Conservation (phyloP, 2,329 filamentous ascomycete genomes). For the Aspergillus japonicus region DNA sequence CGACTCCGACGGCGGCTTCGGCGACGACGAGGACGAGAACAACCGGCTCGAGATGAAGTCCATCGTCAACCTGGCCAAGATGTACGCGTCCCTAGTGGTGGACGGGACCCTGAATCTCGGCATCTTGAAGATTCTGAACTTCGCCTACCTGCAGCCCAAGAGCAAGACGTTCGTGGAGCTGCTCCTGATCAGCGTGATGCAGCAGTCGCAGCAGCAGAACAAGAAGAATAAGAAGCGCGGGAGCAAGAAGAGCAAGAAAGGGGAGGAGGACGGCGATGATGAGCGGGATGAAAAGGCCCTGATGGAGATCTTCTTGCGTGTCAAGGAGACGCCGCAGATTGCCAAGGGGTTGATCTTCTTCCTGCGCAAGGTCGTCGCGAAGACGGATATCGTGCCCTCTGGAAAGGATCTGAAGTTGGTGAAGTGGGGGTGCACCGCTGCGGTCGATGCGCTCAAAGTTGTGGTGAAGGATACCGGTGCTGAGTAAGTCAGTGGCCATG, state of each 20-base stretch:
- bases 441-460: conserved; percentile 42
- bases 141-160: conserved; percentile 73
- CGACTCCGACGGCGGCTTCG: conserved; percentile 54
- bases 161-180: conserved; percentile 78
- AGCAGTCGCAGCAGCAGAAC: conserved; percentile 60
- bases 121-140: conserved; percentile 65
- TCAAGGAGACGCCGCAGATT: conserved; percentile 65
- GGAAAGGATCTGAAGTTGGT: conserved; percentile 54
- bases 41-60: conserved; percentile 54
- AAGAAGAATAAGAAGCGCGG: conserved; percentile 19
- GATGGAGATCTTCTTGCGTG: conserved; percentile 64
- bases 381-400: conserved; percentile 57
- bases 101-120: conserved; percentile 60
- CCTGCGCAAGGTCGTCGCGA: conserved; percentile 69
- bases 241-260: conserved; percentile 26
- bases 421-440: conserved; percentile 45
- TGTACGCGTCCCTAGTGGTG: conserved; percentile 63
- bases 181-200: conserved; percentile 72
- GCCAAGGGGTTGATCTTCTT: conserved; percentile 77
- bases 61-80: conserved; percentile 66
- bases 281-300: conserved; percentile 57
- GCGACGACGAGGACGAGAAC: conserved; percentile 56
- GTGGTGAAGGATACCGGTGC: conserved; percentile 21
- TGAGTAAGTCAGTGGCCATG: neutral
- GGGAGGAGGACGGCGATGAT: conserved; percentile 22